Evolutionary conservation across 176 grass and related monocot species (phyloP).

Genomic region (Pharus latifolius): DNA sequence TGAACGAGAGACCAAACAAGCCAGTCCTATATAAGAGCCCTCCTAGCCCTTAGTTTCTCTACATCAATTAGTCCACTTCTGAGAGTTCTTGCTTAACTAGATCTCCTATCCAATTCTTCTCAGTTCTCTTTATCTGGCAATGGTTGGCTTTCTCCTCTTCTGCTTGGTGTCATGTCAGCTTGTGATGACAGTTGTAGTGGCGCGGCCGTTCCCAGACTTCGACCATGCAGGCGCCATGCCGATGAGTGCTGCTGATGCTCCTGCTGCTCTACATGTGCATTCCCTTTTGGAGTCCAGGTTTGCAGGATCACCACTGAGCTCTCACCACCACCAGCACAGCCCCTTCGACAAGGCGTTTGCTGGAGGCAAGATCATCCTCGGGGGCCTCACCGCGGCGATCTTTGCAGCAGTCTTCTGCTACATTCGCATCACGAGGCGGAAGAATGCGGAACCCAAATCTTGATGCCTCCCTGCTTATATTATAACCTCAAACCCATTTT

Average conservation of each 20-base stretch:
- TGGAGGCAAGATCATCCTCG: conserved; percentile 63
- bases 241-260: background rate
- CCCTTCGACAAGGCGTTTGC: conserved; percentile 68
- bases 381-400: conserved; percentile 45
- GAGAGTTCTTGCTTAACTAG: background rate
- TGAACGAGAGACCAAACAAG: background rate
- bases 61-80: background rate
- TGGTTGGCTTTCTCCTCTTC: conserved; percentile 48
- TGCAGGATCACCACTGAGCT: conserved; percentile 29
- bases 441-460: conserved; percentile 44
- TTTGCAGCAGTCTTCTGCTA: conserved; percentile 60
- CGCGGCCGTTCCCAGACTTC: conserved; percentile 25
- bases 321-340: conserved; percentile 9
- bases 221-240: background rate
- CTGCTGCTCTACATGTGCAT: conserved; percentile 1
- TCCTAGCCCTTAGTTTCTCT: background rate
- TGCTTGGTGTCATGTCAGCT: conserved; percentile 36
- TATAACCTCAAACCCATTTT: background rate
- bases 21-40: conserved; percentile 34
- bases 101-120: background rate
- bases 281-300: conserved; percentile 33
- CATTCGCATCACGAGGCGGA: conserved; percentile 75
- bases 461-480: conserved; percentile 4
- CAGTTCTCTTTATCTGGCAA: conserved; percentile 1
- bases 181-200: conserved; percentile 28